A percentile compares a stretch with the other conserved stretches of the same genome.
Conservation (phyloP, 148 eudicot genomes). For the Nepenthes gracilis region DNA sequence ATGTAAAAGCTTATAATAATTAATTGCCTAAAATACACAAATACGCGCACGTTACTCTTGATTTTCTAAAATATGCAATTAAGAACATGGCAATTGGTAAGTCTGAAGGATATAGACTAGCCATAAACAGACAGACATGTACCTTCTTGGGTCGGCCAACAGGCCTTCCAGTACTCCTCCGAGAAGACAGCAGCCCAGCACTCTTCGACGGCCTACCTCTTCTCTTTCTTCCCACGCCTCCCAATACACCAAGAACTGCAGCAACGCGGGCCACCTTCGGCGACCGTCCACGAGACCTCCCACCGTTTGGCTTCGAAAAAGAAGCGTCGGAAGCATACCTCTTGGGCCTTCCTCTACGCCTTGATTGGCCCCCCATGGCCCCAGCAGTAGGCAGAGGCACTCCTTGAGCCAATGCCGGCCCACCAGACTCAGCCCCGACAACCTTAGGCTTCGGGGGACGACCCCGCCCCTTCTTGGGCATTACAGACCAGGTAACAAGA, state of each 20-base stretch:
- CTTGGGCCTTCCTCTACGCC: conserved; percentile 52
- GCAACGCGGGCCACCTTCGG: conserved; percentile 19
- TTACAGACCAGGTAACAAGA: neutral
- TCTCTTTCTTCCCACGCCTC: neutral
- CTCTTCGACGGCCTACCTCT: conserved; percentile 21
- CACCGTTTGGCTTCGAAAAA: conserved; percentile 6
- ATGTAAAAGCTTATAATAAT: too few species aligned
- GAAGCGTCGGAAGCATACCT: conserved; percentile 9
- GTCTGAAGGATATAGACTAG: too few species aligned
- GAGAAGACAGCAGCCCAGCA: conserved; percentile 7
- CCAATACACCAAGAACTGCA: neutral
- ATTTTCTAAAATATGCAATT: too few species aligned
- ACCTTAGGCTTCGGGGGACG: neutral
- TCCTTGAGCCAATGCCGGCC: too few species aligned
- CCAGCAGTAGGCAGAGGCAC: too few species aligned
- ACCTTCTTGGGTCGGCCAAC: conserved; percentile 33
- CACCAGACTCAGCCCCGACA: conserved; percentile 1
- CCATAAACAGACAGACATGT: neutral
- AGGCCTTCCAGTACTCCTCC: conserved; percentile 22
- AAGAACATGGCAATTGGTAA: neutral
- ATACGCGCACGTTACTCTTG: too few species aligned
- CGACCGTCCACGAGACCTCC: conserved; percentile 45
- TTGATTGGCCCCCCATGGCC: neutral
- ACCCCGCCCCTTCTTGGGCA: neutral
- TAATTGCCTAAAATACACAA: too few species aligned